Base-by-base conservation (phyloP, 768 basidiomycete genomes). In the Clitopilus hobsonii region DNA sequence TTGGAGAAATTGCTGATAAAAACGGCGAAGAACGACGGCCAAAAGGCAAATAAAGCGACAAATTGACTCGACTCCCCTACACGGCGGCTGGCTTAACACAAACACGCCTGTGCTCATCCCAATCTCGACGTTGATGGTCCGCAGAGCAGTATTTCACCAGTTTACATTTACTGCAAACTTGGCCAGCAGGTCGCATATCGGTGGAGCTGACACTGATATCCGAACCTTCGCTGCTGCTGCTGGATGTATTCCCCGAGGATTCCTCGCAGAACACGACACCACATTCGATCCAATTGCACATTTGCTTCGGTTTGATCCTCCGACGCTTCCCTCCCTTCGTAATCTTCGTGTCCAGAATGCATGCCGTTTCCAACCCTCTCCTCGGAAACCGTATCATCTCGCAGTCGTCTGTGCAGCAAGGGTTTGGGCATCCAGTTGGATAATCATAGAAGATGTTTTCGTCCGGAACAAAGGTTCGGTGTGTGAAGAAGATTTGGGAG, bases 271-370 rank as follows among this genome's bases (percentile, higher is more conserved):
- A 89, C 56, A 74, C 75, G 28, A 83, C 74, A 57, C 81, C 74
- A 63, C 88, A 90, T 60, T 88, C 87, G 53, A 89, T 85, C 88
- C 88, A 90, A 61, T 90, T 90, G 69, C 88, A 90, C 86, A 90
- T 88, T 66, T 86, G 81, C 58, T 73, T 76, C 27, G 74, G 63
- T 59, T 76, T 80, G 10, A 85, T 68, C 51, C 75, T 76, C 60
- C 73, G 81, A 49, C 77, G 74, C 59, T 71, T 75, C 53, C 75
- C 74, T 49, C 82, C 80, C n/a, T 80, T 75, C 14, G 18, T 45
- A 3, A 45, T 45, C 60, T 81, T 83, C 62, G 88, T 76, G 38
- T 84, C 76, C 29, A 90, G 75, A 38, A 89, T 74, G 3, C 78
- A 78, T 5, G 88, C 88, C 2, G 72, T 75, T 54, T 84, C 82